phyloP scores from a whole-genome alignment of 176 grass and related monocot species.

The Musa itinerans region DNA sequence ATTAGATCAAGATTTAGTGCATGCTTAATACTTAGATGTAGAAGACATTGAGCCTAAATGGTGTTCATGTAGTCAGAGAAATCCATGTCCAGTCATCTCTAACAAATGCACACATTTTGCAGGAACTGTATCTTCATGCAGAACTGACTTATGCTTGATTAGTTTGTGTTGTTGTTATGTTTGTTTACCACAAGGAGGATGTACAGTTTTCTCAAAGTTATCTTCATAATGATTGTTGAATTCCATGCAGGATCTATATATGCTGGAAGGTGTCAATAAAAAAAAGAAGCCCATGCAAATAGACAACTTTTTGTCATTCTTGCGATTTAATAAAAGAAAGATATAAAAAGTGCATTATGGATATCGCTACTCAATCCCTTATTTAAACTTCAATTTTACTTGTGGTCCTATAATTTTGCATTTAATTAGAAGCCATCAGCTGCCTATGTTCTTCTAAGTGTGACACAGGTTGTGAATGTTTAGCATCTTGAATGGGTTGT shows the following conservation, averaged over 20 bases:
- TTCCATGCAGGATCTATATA: conserved; percentile 1
- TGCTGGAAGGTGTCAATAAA: not conserved
- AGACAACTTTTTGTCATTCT: conserved; percentile 1
- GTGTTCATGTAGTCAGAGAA: not conserved
- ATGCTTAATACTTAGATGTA: too few relatives aligned
- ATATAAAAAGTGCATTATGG: not conserved
- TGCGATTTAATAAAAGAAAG: not conserved
- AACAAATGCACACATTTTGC: not conserved
- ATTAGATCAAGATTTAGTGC: too few relatives aligned
- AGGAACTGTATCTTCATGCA: not conserved
- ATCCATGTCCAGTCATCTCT: not conserved
- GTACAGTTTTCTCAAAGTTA: not conserved
- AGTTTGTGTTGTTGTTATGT: not conserved
- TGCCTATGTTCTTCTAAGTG: not conserved
- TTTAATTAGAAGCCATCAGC: too few relatives aligned
- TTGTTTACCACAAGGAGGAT: not conserved
- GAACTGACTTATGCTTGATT: not conserved
- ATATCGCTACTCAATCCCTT: not conserved
- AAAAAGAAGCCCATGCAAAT: not conserved
- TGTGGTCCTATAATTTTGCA: too few relatives aligned
- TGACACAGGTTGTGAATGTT: too few relatives aligned
- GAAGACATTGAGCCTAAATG: not conserved
- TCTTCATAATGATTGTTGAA: not conserved
- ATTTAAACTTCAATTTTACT: not conserved
- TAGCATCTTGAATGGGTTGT: too few relatives aligned